Conservation (phyloP, 140 eudicot species). For the Oenanthe javanica region DNA sequence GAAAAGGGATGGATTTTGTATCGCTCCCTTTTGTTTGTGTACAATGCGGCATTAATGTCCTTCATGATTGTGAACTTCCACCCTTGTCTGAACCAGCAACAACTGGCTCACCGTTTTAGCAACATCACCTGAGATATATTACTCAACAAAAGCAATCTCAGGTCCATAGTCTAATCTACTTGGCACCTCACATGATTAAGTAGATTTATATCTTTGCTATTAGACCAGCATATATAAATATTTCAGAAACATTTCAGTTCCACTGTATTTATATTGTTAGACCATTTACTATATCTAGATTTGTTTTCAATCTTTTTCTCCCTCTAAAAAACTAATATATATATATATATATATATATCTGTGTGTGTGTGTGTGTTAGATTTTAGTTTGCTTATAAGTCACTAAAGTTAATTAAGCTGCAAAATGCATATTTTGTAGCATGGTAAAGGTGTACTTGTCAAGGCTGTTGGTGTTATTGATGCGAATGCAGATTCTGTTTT, state of each 20-base stretch:
- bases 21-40: neutral
- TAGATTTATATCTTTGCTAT: neutral
- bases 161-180: neutral
- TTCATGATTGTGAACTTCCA: neutral
- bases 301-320: neutral
- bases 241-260: neutral
- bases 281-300: neutral
- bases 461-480: conserved; percentile 85
- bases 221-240: neutral
- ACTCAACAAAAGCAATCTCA: neutral
- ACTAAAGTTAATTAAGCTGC: neutral
- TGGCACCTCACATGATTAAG: neutral
- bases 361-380: neutral
- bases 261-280: neutral
- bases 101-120: neutral
- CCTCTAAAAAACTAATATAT: neutral
- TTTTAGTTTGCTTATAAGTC: neutral
- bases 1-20: neutral
- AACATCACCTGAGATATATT: neutral
- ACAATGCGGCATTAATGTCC: neutral
- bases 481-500: conserved; percentile 89
- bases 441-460: conserved; percentile 79
- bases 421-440: conserved; percentile 24
- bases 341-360: neutral
- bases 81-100: neutral